phyloP scores from a whole-genome alignment of 2,329 filamentous ascomycete genomes.

The Pseudopyrenochaeta lycopersici region DNA sequence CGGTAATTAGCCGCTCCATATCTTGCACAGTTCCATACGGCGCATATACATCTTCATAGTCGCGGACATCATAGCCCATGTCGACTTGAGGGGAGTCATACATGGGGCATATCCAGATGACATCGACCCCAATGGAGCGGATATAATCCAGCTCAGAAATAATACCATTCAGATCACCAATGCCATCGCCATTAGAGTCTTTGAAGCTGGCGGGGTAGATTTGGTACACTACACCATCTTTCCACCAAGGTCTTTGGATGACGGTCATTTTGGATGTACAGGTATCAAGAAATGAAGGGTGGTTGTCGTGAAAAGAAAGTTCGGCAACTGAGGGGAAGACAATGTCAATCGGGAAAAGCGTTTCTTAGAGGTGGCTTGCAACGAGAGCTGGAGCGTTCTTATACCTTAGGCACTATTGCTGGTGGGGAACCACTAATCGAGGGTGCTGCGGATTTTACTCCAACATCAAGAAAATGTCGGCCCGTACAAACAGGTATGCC shows the following conservation, averaged over 20 bases:
- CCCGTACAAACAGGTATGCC: background rate
- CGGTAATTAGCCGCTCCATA: slow-evolving; percentile 48
- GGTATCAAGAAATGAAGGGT: background rate
- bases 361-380: slow-evolving; percentile 7
- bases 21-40: slow-evolving; percentile 52
- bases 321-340: slow-evolving; percentile 4
- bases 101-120: slow-evolving; percentile 51
- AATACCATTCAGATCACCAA: slow-evolving; percentile 67
- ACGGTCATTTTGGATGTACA: slow-evolving; percentile 37
- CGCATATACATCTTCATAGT: slow-evolving; percentile 52
- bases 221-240: slow-evolving; percentile 68
- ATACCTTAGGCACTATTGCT: slow-evolving; percentile 7
- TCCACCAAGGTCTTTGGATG: slow-evolving; percentile 62
- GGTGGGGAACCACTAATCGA: background rate
- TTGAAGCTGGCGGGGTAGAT: slow-evolving; percentile 71
- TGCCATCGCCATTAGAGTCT: slow-evolving; percentile 65
- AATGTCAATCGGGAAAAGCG: slow-evolving; percentile 6
- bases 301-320: slow-evolving; percentile 5
- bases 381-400: slow-evolving; percentile 10
- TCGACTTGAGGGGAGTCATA: slow-evolving; percentile 59
- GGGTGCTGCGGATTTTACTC: background rate
- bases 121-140: slow-evolving; percentile 55
- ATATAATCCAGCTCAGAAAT: slow-evolving; percentile 66
- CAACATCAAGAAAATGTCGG: slow-evolving; percentile 1
- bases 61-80: slow-evolving; percentile 52